phyloP scores from a whole-genome alignment of 2,329 filamentous ascomycete species.

The Penicillium sp. region DNA sequence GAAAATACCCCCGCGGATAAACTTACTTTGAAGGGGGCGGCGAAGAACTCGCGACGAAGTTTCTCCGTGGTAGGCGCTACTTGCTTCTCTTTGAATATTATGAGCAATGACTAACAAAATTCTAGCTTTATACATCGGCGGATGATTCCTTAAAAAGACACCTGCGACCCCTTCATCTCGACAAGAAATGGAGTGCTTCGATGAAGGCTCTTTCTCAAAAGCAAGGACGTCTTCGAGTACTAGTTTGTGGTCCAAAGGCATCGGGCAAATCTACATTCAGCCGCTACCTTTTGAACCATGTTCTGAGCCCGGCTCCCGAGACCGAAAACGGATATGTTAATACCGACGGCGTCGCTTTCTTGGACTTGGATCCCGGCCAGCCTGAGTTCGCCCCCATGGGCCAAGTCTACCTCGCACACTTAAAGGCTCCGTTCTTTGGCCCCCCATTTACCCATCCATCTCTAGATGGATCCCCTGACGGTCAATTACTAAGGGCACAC shows the following conservation, averaged over 20 bases:
- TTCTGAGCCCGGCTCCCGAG: slow-evolving; percentile 49
- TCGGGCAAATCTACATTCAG: slow-evolving; percentile 66
- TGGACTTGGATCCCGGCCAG: slow-evolving; percentile 64
- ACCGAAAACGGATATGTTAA: slow-evolving; percentile 34
- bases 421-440: slow-evolving; percentile 57
- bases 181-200: slow-evolving; percentile 48
- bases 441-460: slow-evolving; percentile 60
- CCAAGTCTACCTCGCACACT: slow-evolving; percentile 60
- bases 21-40: slow-evolving; percentile 30
- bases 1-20: slow-evolving; percentile 38
- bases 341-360: slow-evolving; percentile 53
- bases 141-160: slow-evolving; percentile 48
- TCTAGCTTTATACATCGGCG: slow-evolving; percentile 46
- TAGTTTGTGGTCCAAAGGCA: slow-evolving; percentile 60
- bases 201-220: slow-evolving; percentile 50
- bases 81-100: background rate
- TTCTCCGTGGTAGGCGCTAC: slow-evolving; percentile 45
- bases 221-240: slow-evolving; percentile 44
- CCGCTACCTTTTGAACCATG: slow-evolving; percentile 59
- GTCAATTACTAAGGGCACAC: slow-evolving; percentile 54
- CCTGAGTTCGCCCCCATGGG: slow-evolving; percentile 65
- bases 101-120: slow-evolving; percentile 18
- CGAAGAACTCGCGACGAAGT: slow-evolving; percentile 36
- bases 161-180: slow-evolving; percentile 47
- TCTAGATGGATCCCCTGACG: slow-evolving; percentile 38